phyloP scores from a whole-genome alignment of 371 early-diverging fungal genomes.

The Mortierella polycephala region DNA sequence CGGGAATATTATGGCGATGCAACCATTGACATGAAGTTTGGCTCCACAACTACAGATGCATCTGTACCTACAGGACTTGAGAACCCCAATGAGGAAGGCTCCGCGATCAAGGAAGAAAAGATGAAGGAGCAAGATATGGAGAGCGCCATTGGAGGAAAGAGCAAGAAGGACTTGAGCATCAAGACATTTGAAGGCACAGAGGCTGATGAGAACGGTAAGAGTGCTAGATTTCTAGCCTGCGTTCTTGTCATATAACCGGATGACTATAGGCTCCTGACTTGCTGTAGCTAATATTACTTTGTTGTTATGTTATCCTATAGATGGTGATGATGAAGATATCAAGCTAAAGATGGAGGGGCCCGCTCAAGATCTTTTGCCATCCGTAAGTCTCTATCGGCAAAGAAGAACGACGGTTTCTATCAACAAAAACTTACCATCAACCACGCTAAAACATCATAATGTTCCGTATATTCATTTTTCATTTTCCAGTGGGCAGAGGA shows the following conservation, averaged over 20 bases:
- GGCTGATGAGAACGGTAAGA: slow-evolving; percentile 11
- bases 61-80: slow-evolving; percentile 48
- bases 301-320: slow-evolving; percentile 6
- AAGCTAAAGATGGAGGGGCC: slow-evolving; percentile 44
- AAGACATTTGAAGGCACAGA: slow-evolving; percentile 18
- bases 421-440: neutral
- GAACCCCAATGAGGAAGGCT: slow-evolving; percentile 16
- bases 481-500: slow-evolving; percentile 22
- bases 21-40: slow-evolving; percentile 53
- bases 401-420: no score
- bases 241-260: no score
- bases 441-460: neutral
- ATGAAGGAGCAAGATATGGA: slow-evolving; percentile 31
- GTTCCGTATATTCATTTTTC: neutral
- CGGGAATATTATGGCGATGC: slow-evolving; percentile 48
- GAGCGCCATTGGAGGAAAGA: neutral
- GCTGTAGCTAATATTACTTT: neutral
- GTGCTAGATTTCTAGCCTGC: neutral
- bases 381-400: slow-evolving; percentile 9
- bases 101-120: slow-evolving; percentile 20
- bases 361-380: slow-evolving; percentile 43
- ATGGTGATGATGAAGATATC: slow-evolving; percentile 24
- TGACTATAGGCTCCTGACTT: no score
- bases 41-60: slow-evolving; percentile 40
- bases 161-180: slow-evolving; percentile 4